These are phyloP conservation scores for Starmera quercuum DNA, from an alignment of 805 yeast genomes.

Conservation along the genomic window DNA sequence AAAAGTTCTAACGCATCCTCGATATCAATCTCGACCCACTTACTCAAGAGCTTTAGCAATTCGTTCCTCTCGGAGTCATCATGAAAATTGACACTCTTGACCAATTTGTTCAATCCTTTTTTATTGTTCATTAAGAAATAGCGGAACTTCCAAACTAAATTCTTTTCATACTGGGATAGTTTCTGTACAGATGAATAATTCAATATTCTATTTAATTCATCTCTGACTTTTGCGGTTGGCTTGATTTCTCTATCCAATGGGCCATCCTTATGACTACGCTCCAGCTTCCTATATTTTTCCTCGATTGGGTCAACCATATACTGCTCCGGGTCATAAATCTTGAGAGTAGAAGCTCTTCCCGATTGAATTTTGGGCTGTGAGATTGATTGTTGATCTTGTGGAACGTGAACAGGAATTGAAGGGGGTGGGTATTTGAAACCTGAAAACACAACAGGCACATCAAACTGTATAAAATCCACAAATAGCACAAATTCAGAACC, in stretches of 20 bases:
- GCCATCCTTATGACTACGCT: constrained; percentile 73
- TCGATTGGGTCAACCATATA: constrained; percentile 76
- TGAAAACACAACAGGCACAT: constrained; percentile 63
- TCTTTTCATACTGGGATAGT: constrained; percentile 75
- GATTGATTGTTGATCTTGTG: constrained; percentile 35
- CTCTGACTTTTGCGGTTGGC: constrained; percentile 79
- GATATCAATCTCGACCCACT: constrained; percentile 69
- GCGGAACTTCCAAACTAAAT: constrained; percentile 84
- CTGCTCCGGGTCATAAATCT: constrained; percentile 66
- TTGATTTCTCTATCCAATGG: constrained; percentile 77
- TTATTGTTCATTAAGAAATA: constrained; percentile 68
- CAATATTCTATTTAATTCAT: constrained; percentile 61
- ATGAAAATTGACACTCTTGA: constrained; percentile 84
- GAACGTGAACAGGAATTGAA: constrained; percentile 29
- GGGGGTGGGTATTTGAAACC: constrained; percentile 39
- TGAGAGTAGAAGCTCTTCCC: constrained; percentile 24
- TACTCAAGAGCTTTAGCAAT: constrained; percentile 63
- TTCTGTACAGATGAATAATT: constrained; percentile 78
- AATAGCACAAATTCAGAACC: constrained; percentile 31
- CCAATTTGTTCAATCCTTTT: constrained; percentile 67
- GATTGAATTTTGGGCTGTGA: constrained; percentile 22
- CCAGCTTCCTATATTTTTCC: constrained; percentile 73
- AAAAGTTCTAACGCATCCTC: constrained; percentile 83
- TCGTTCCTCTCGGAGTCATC: constrained; percentile 76
- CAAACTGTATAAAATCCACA: constrained; percentile 58